A percentile compares a stretch with the other conserved stretches of the same genome.
Conservation (phyloP, 1,284 basidiomycete species). For the Xerocomus nothofagi region DNA sequence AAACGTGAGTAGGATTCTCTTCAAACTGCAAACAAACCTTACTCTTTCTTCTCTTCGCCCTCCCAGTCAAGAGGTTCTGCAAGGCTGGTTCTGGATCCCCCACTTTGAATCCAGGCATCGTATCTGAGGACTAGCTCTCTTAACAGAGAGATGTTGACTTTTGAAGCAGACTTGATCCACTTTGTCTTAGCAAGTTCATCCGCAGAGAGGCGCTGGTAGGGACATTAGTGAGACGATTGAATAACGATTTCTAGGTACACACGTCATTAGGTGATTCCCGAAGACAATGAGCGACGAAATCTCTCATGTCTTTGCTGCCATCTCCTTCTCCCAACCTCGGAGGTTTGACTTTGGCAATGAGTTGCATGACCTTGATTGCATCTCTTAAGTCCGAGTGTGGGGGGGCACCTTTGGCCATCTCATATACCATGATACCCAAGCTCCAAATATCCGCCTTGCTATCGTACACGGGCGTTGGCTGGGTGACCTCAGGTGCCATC, state of each 20-base stretch:
- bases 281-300: slow-evolving; percentile 86
- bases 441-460: slow-evolving; percentile 98
- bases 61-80: slow-evolving; percentile 74
- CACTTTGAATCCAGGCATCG: slow-evolving; percentile 75
- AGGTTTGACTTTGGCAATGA: slow-evolving; percentile 87
- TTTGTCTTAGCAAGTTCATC: slow-evolving; percentile 91
- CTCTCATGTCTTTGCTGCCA: slow-evolving; percentile 82
- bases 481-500: slow-evolving; percentile 99
- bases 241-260: slow-evolving; percentile 28
- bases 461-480: slow-evolving; percentile 86
- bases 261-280: slow-evolving; percentile 84
- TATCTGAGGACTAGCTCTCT: slow-evolving; percentile 83
- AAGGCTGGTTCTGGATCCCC: slow-evolving; percentile 79
- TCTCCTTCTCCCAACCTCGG: slow-evolving; percentile 80
- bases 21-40: slow-evolving; percentile 9
- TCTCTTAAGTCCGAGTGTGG: slow-evolving; percentile 83
- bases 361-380: slow-evolving; percentile 86
- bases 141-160: slow-evolving; percentile 69
- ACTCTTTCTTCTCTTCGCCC: slow-evolving; percentile 59
- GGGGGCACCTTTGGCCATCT: slow-evolving; percentile 93
- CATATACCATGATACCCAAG: slow-evolving; percentile 91
- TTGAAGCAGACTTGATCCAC: slow-evolving; percentile 85
- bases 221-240: slow-evolving; percentile 7
- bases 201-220: slow-evolving; percentile 75
- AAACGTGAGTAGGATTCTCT: slow-evolving; percentile 12